Conservation (phyloP, 2,329 filamentous ascomycete genomes). For the Talaromyces funiculosus region DNA sequence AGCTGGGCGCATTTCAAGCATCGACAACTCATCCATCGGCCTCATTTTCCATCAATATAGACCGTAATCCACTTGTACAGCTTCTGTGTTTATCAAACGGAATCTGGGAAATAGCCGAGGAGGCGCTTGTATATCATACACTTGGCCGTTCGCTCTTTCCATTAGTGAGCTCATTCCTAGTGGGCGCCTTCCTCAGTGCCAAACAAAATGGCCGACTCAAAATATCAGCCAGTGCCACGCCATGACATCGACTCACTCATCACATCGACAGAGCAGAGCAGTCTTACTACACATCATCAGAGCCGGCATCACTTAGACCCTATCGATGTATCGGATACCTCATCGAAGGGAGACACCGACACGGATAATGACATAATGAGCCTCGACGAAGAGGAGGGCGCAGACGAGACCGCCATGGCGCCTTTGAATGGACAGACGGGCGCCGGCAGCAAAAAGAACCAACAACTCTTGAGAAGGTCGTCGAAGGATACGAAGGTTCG, state of each 20-base stretch:
- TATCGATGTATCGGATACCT: slow-evolving; percentile 3
- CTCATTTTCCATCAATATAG: neutral
- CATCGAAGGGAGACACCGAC: slow-evolving; percentile 1
- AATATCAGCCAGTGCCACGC: slow-evolving; percentile 11
- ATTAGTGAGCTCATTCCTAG: neutral
- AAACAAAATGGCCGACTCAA: slow-evolving; percentile 6
- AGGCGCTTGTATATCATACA: neutral
- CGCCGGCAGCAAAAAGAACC: neutral
- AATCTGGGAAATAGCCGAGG: neutral
- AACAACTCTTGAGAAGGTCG: neutral
- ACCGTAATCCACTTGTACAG: neutral
- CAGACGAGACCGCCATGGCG: slow-evolving; percentile 6
- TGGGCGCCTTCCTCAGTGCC: neutral
- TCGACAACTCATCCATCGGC: neutral
- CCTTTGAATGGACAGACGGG: neutral
- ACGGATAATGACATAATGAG: slow-evolving; percentile 1
- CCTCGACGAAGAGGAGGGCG: slow-evolving; percentile 6
- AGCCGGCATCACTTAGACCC: neutral
- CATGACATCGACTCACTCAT: neutral
- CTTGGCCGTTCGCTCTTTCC: neutral
- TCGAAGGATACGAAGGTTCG: neutral
- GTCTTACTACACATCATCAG: neutral
- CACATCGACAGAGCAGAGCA: neutral
- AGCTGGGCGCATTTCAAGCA: neutral
- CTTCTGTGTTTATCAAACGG: neutral